Base-by-base conservation (phyloP, 2,329 filamentous ascomycete genomes). In the Pestalotiopsis sp. region DNA sequence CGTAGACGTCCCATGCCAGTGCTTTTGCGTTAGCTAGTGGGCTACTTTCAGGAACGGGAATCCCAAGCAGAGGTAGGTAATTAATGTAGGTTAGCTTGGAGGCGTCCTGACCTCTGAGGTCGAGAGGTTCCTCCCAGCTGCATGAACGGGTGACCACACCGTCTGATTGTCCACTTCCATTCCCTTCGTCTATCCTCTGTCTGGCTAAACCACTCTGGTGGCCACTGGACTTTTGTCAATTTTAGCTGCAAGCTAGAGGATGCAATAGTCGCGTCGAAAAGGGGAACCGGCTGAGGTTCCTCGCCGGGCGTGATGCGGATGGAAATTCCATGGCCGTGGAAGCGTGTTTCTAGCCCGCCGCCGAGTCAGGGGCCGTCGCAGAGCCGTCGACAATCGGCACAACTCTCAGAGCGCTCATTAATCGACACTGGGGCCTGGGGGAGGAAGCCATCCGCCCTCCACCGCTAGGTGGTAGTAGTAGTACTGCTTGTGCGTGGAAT, bases 321-420 rank as follows among this genome's bases (percentile, higher is more conserved):
- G 23, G 59, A 36, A 36, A 62, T 62, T 62, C 59, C 59, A 62
- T 17, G 27, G 59, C 27, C 25, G 27, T 36, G 31, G 59, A 62
- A 62, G 59, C 59, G 59, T 62, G 59, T 36, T 62, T 62, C 59
- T 62, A 62, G 59, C 23, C 36, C 38, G 27, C 25, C 59, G 59
- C 27, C 59, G 59, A 62, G 59, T 62, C 27, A 62, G 36, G 59
- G 11, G 36, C 27, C 25, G 25, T 62, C 27, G 45, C 7, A 36
- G 17, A 62, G 59, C 59, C 59, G 36, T 62, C 59, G 45, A 52
- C 45, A 52, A 52, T 52, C 20, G 45, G 45, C 45, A 52, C 45
- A 52, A 52, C 45, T 20, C 20, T 38, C 59, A 39, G 12, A 36
- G 36, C n/a, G 59, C 27, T 62, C 59, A 62, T 62, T 62, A 62